Evolutionary conservation across 2,329 filamentous ascomycete genomes (phyloP).

Genomic region (Talaromyces albobiverticillius): DNA sequence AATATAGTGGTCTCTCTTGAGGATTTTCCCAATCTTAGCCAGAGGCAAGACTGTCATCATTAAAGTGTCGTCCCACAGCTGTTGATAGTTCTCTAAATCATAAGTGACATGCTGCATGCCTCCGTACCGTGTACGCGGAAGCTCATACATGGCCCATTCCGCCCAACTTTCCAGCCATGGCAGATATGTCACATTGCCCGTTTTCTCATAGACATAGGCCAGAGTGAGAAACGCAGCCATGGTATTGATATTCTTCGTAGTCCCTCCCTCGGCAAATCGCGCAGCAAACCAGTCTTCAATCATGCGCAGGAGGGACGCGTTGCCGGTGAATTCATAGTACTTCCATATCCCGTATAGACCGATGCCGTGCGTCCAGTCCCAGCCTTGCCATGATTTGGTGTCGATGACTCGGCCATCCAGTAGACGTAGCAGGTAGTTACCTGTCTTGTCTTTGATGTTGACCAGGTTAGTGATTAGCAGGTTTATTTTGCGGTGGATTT

Average conservation of each 20-base stretch:
- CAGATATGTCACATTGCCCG: conserved; percentile 63
- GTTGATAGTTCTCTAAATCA: conserved; percentile 65
- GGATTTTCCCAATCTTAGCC: conserved; percentile 73
- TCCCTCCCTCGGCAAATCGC: conserved; percentile 66
- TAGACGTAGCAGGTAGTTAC: conserved; percentile 68
- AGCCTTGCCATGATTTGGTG: conserved; percentile 72
- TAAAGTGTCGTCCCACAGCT: conserved; percentile 81
- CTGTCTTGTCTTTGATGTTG: conserved; percentile 72
- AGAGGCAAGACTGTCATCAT: conserved; percentile 85
- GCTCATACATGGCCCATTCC: conserved; percentile 76
- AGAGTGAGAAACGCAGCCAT: conserved; percentile 76
- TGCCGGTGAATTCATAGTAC: conserved; percentile 71
- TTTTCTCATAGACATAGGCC: conserved; percentile 75
- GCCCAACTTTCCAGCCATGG: conserved; percentile 78
- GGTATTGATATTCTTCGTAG: conserved; percentile 82
- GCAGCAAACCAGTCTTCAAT: conserved; percentile 72
- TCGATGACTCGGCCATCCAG: conserved; percentile 73
- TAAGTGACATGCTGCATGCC: conserved; percentile 77
- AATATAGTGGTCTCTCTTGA: conserved; percentile 68
- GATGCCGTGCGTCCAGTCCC: conserved; percentile 80
- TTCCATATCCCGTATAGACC: conserved; percentile 79
- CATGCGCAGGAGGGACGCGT: conserved; percentile 57
- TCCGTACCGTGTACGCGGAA: conserved; percentile 67
- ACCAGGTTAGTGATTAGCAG: conserved; percentile 70
- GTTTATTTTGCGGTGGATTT: too few species aligned